Conservation (phyloP, 257 asterid genomes). For the Nicotiana tomentosiformis region DNA sequence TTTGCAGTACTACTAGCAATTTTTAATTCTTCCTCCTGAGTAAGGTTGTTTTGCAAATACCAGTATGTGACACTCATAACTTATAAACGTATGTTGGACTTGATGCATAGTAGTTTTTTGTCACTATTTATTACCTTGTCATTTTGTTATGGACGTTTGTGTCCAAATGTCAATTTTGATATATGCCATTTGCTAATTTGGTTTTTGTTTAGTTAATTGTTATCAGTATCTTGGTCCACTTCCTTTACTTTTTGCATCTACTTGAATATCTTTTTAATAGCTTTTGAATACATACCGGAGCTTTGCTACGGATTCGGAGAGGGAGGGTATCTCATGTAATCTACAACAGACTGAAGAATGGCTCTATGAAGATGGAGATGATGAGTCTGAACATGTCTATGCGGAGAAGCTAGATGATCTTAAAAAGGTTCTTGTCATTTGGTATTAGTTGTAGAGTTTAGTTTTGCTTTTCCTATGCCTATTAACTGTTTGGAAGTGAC, state of each 20-base stretch:
- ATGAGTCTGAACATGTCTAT: constrained; percentile 80
- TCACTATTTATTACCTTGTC: neutral
- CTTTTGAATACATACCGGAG: constrained; percentile 68
- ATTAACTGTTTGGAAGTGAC: neutral
- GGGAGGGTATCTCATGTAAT: constrained; percentile 55
- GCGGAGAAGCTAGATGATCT: constrained; percentile 56
- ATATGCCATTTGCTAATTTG: neutral
- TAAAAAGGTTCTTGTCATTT: constrained; percentile 54
- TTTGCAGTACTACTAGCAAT: neutral
- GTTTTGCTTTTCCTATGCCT: neutral
- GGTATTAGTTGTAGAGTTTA: neutral
- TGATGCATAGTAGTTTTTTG: neutral
- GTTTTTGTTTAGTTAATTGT: neutral
- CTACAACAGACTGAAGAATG: constrained; percentile 88
- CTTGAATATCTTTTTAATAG: constrained; percentile 67
- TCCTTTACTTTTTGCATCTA: constrained; percentile 9
- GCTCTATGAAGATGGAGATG: constrained; percentile 96
- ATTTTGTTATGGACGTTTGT: neutral
- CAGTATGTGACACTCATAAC: neutral
- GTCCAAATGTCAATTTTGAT: neutral
- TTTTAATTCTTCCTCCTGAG: neutral
- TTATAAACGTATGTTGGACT: neutral
- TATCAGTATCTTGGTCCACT: neutral
- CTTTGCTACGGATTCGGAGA: constrained; percentile 71
- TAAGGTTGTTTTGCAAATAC: constrained; percentile 5